These are phyloP conservation scores for Aspergillus pseudotamarii DNA, from an alignment of 2,329 filamentous ascomycete genomes.

Conservation along the genomic window DNA sequence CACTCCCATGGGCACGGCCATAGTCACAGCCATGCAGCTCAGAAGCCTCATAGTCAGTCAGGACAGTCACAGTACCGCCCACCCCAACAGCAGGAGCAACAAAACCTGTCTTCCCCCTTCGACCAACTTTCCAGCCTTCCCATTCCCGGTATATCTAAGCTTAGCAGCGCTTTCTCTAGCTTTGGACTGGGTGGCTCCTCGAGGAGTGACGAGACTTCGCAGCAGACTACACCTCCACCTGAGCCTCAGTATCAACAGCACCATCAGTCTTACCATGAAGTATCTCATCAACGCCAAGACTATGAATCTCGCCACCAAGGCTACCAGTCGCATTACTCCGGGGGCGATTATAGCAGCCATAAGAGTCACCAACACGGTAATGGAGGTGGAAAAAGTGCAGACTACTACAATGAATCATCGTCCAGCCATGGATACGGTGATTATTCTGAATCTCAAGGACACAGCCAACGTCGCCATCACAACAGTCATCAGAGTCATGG, in stretches of 20 bases:
- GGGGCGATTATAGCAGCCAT: not conserved
- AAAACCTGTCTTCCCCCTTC: conserved; percentile 31
- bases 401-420: conserved; percentile 9
- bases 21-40: conserved; percentile 21
- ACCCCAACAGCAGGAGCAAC: conserved; percentile 30
- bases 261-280: conserved; percentile 13
- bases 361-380: conserved; percentile 1
- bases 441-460: not conserved
- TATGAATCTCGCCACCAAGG: conserved; percentile 8
- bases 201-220: conserved; percentile 18
- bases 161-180: conserved; percentile 34
- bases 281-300: conserved; percentile 8
- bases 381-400: conserved; percentile 3
- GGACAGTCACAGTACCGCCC: conserved; percentile 24
- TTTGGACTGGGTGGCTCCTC: conserved; percentile 31
- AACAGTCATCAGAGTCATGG: conserved; percentile 9
- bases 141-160: conserved; percentile 43
- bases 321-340: conserved; percentile 7
- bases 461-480: conserved; percentile 1
- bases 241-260: conserved; percentile 11
- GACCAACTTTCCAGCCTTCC: conserved; percentile 36
- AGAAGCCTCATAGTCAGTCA: conserved; percentile 8
- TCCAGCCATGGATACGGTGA: not conserved
- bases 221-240: not conserved
- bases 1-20: conserved; percentile 36